Base-by-base conservation (phyloP, 2,329 filamentous ascomycete genomes). In the Penicillium sclerotiorum region DNA sequence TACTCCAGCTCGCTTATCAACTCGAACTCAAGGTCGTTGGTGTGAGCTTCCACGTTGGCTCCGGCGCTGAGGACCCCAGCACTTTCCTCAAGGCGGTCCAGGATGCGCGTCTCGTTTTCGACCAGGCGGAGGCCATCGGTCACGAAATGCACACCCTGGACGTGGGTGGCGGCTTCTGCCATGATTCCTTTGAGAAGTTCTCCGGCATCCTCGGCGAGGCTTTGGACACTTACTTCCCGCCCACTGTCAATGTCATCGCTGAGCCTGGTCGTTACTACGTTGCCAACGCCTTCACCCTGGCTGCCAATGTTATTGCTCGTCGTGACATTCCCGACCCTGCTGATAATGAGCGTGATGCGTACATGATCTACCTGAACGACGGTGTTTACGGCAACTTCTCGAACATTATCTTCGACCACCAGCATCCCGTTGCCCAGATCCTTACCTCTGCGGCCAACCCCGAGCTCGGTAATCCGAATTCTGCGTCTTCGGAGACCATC, bases 341-440 rank as follows among this genome's bases (percentile, higher is more conserved):
- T 32, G 68, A 69, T 39, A 62, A 66, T 3, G 60, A 61, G 13
- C 62, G 63, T 6, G 63, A 62, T 54, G 89, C 86, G 60, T 96
- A 95, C 80, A 99, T 97, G 94, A 77, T 96, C 39, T 99, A 99
- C 72, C 78, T 97, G 70, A 99, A 99, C 69, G 94, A 99, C 62
- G 94, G 94, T 22, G 87, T 97, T 46, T 99, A 99, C 67, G 94
- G 94, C 65, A 97, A 97, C 77, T 97, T 99, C 69, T 95, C 90
- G 59, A 95, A 91, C 83, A 97, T 97, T 80, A 96, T 97, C 79
- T 99, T 96, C 71, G 94, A 97, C 68, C 94, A 97, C 74, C 94
- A 99, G 80, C 83, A 95, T 64, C 94, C 94, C 1, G 75, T 88
- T 38, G 90, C 93, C 48, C 89, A 88, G 73, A 82, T 97, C 50